These are phyloP conservation scores for Magnolia changhungtana DNA, from an alignment of 164 flowering plant genomes.

Conservation along the genomic window DNA sequence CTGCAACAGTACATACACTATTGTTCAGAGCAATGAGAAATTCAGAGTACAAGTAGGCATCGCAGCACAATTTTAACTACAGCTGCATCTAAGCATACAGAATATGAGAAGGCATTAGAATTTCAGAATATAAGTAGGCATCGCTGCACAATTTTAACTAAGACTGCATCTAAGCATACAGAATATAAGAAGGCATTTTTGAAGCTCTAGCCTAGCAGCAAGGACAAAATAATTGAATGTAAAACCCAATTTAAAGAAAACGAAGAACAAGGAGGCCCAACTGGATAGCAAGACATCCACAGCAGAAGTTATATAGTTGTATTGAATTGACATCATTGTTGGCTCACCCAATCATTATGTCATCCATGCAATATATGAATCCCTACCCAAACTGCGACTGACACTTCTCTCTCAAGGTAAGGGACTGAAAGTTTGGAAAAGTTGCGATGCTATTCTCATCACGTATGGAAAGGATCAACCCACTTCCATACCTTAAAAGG, in stretches of 20 bases:
- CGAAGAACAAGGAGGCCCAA: neutral
- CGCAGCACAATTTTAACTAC: neutral
- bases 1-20: constrained; percentile 46
- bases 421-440: neutral
- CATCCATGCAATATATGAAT: neutral
- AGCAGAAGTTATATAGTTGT: neutral
- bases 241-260: neutral
- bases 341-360: neutral
- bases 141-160: neutral
- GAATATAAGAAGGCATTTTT: neutral
- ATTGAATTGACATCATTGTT: neutral
- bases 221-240: neutral
- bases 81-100: neutral
- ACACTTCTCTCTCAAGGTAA: neutral
- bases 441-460: neutral
- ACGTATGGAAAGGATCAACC: neutral
- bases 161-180: neutral
- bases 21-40: neutral
- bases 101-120: neutral
- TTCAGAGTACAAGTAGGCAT: neutral
- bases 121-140: neutral
- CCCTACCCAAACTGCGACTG: neutral
- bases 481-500: too few relatives aligned
- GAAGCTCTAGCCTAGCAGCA: neutral
- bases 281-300: neutral